Evolutionary conservation across 352 stramenopile species (phyloP).

Genomic region (Phytophthora agathidicida): DNA sequence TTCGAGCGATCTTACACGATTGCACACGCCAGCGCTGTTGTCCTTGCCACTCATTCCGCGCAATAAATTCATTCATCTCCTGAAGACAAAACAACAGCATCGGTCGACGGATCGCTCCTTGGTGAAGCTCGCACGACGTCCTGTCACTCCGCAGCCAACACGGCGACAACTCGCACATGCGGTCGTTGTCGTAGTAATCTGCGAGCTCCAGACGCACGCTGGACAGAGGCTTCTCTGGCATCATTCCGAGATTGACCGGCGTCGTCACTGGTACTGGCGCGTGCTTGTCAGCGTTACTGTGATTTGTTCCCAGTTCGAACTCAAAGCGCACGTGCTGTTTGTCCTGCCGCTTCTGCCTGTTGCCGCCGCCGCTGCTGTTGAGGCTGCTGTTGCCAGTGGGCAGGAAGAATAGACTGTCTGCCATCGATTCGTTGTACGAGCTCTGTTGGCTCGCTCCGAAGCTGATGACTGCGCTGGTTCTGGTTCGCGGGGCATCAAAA

Average conservation of each 20-base stretch:
- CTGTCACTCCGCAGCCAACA: constrained; percentile 59
- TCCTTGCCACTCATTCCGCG: constrained; percentile 32
- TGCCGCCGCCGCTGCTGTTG: constrained; percentile 11
- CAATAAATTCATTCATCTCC: constrained; percentile 76
- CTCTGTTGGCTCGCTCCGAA: constrained; percentile 40
- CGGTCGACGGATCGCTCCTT: constrained; percentile 36
- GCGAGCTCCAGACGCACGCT: constrained; percentile 39
- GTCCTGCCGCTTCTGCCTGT: constrained; percentile 16
- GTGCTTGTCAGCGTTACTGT: constrained; percentile 5
- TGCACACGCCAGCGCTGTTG: constrained; percentile 49
- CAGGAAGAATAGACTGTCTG: constrained; percentile 63
- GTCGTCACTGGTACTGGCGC: constrained; percentile 29
- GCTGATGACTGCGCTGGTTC: constrained; percentile 6
- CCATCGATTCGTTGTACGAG: constrained; percentile 57
- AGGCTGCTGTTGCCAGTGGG: constrained; percentile 20
- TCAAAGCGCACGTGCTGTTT: constrained; percentile 28
- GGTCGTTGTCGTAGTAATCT: constrained; percentile 76
- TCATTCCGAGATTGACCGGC: constrained; percentile 41
- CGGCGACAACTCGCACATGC: constrained; percentile 65
- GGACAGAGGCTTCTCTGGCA: constrained; percentile 14
- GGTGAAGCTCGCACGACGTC: constrained; percentile 52
- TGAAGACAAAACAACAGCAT: constrained; percentile 82
- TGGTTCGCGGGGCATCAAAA: constrained; percentile 30
- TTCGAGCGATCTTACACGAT: constrained; percentile 57
- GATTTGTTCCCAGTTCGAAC: constrained; percentile 18